A percentile compares a stretch with the other conserved stretches of the same genome.
phyloP scores from a whole-genome alignment of 208 protist species.

The Leishmania mexicana region DNA sequence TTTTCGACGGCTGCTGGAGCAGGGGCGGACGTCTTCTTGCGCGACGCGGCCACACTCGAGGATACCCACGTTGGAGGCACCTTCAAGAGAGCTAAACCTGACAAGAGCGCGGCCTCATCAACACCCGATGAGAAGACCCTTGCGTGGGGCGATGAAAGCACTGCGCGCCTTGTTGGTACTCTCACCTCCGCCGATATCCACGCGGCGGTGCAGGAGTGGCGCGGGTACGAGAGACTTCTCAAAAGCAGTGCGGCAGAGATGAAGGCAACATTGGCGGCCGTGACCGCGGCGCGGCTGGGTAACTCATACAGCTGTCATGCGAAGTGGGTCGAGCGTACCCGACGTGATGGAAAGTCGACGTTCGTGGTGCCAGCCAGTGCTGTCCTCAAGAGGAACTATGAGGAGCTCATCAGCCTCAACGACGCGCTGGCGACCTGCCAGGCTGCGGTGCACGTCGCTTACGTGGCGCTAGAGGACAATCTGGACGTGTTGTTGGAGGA shows the following conservation, averaged over 20 bases:
- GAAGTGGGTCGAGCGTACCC: conserved; percentile 51
- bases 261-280: conserved; percentile 25
- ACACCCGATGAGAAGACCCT: not conserved
- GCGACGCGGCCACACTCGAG: conserved; percentile 2
- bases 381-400: conserved; percentile 42
- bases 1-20: conserved; percentile 17
- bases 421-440: conserved; percentile 76
- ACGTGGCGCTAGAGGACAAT: conserved; percentile 44
- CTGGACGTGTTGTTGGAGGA: conserved; percentile 63
- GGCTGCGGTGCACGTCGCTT: conserved; percentile 33
- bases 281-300: conserved; percentile 34
- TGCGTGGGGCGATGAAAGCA: not conserved
- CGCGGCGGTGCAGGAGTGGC: conserved; percentile 16
- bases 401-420: conserved; percentile 45
- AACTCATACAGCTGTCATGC: conserved; percentile 44
- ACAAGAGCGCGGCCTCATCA: not conserved
- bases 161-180: conserved; percentile 1
- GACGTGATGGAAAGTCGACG: conserved; percentile 19
- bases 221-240: conserved; percentile 38
- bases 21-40: conserved; percentile 13
- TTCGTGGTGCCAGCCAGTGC: conserved; percentile 29
- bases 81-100: conserved; percentile 3
- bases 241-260: conserved; percentile 23
- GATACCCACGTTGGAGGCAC: conserved; percentile 5
- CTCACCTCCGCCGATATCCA: conserved; percentile 20